Conservation (phyloP, 2,329 filamentous ascomycete species). For the Juglanconis sp. region DNA sequence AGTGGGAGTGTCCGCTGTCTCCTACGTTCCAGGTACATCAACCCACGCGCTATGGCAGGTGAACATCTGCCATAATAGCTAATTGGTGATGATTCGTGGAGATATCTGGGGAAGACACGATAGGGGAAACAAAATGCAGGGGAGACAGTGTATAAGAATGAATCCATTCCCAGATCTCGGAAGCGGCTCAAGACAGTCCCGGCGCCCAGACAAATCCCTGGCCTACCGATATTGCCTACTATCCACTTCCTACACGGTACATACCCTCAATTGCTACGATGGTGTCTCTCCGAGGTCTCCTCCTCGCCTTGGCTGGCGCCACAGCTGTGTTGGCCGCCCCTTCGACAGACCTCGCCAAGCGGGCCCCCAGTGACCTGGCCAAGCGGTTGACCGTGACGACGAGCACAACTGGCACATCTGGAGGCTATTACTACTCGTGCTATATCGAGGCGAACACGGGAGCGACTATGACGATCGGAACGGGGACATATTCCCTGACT, state of each 20-base stretch:
- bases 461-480: slow-evolving; percentile 5
- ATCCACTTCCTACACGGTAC: not conserved
- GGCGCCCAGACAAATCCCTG: not conserved
- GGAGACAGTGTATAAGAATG: not conserved
- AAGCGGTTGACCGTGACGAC: slow-evolving; percentile 8
- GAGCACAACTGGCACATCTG: not conserved
- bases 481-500: slow-evolving; percentile 2
- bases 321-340: slow-evolving; percentile 2
- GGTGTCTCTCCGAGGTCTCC: slow-evolving; percentile 1
- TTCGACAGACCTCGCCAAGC: not conserved
- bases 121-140: not conserved
- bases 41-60: not conserved
- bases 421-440: slow-evolving; percentile 5
- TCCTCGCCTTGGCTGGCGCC: not conserved
- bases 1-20: not conserved
- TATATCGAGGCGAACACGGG: slow-evolving; percentile 7
- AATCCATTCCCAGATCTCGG: not conserved
- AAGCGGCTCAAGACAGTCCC: not conserved
- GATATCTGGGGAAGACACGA: not conserved
- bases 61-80: not conserved
- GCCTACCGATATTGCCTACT: not conserved
- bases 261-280: not conserved
- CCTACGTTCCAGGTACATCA: not conserved
- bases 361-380: not conserved
- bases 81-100: not conserved